These are phyloP conservation scores for Ophiosphaerella korrae DNA, from an alignment of 2,329 filamentous ascomycete genomes.

Conservation along the genomic window DNA sequence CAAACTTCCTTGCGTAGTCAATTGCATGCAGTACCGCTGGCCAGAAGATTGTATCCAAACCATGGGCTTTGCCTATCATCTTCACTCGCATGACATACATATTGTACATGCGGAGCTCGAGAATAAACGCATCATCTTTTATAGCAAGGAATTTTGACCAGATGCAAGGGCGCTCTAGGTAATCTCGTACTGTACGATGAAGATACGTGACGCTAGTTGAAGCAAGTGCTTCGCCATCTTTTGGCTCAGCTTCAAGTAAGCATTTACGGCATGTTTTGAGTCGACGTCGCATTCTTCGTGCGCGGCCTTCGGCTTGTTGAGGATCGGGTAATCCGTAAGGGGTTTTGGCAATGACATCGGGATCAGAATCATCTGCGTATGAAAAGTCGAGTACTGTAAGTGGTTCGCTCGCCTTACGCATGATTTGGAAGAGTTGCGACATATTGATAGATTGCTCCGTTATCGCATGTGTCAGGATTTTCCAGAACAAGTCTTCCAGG, in stretches of 20 bases:
- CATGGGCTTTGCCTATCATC: neutral
- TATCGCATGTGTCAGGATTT: neutral
- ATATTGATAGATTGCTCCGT: neutral
- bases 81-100: neutral
- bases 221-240: neutral
- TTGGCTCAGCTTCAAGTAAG: neutral
- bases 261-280: neutral
- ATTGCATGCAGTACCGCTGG: neutral
- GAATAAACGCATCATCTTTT: neutral
- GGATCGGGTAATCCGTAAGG: neutral
- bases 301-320: neutral
- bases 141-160: neutral
- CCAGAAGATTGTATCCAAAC: neutral
- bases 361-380: neutral
- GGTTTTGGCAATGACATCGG: neutral
- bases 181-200: neutral
- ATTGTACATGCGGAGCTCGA: neutral
- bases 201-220: neutral
- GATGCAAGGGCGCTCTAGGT: neutral
- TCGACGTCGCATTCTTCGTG: neutral
- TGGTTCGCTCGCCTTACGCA: neutral
- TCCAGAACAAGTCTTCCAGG: slow-evolving; percentile 8
- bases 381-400: neutral
- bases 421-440: slow-evolving; percentile 1
- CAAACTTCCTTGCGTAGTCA: neutral